Evolutionary conservation across 495 filamentous ascomycete genomes (phyloP), one percentile per base, ranked within the genome.

Genomic region (Penicillium antarcticum): DNA sequence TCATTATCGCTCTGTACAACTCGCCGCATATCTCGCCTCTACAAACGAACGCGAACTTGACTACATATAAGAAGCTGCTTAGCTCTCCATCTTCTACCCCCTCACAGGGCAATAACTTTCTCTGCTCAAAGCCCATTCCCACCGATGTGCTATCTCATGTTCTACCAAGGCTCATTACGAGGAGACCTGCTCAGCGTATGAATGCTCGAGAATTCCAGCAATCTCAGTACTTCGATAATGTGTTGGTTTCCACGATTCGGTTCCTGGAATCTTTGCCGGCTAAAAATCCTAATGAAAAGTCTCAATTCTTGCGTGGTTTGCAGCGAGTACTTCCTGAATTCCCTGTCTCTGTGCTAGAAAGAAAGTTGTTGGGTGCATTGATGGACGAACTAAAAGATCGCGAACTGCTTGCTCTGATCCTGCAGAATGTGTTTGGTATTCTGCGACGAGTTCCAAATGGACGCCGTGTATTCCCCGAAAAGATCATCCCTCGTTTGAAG

Each of bases 221-320:
- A 63, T 91, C 89, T 51, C 82, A 84, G 52, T 98, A 95, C 63
- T 98, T 98, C 55, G 90, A 97, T 66, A 97, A 97, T 63, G 91
- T 96, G 43, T 77, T 98, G 18, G 88, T 98, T 21, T 94, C 91
- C 1, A 94, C 95, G 0, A 91, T 98, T 45, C 91, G 95, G 19
- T 98, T 97, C 60, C 72, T 98, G 19, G 94, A 98, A 54, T 77
- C 82, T 0, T 78, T 98, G 44, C 92, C 94, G 2, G 87, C 91
- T 34, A 98, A 98, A 70, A 96, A 90, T 3, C 79, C 87, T 0
- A 87, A 81, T 59, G 95, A 98, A 62, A 98, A 97, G 64, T 77
- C 87, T 1, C 84, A 90, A 50, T 98, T 98, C 65, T 81, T 98
- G 77, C 80, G 91, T 43, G 95, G 95, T 0, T 72, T 98, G 23